Percentiles rank a stretch among this genome's conserved stretches.
Conservation (phyloP, 2,329 filamentous ascomycete species). For the Gyromitra esculenta region DNA sequence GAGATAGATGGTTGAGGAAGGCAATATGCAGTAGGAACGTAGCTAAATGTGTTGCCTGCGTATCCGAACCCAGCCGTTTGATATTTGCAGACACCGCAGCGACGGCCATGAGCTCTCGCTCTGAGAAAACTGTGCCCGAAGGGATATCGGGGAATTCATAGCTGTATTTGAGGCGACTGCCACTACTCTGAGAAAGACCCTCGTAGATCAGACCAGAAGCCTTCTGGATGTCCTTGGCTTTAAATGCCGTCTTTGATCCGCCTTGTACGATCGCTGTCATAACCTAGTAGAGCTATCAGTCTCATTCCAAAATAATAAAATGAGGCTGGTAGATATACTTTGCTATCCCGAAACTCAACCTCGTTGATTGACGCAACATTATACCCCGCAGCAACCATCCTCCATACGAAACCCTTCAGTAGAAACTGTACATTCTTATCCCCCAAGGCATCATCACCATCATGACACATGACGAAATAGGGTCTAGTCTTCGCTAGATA, state of each 20-base stretch:
- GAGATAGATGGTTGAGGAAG: conserved; percentile 61
- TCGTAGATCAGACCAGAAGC: background rate
- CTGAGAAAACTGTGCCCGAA: conserved; percentile 1
- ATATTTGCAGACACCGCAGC: conserved; percentile 29
- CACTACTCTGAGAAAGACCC: background rate
- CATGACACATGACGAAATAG: conserved; percentile 76
- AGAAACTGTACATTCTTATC: background rate
- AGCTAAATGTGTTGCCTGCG: conserved; percentile 52
- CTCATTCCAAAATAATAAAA: background rate
- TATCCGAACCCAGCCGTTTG: background rate
- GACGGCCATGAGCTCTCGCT: conserved; percentile 42
- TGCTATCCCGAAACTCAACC: conserved; percentile 46
- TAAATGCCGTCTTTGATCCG: conserved; percentile 7
- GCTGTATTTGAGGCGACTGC: background rate
- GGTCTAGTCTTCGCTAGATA: conserved; percentile 68
- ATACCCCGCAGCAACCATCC: conserved; percentile 44
- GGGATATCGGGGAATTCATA: conserved; percentile 27
- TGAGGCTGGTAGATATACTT: conserved; percentile 20
- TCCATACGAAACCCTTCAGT: conserved; percentile 26
- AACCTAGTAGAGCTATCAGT: conserved; percentile 12
- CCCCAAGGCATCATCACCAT: conserved; percentile 63
- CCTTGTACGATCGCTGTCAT: conserved; percentile 31
- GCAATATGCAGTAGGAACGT: conserved; percentile 62
- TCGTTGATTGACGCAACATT: conserved; percentile 42
- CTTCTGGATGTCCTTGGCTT: background rate